phyloP scores from a whole-genome alignment of 179 eudicot genomes.

The Camellia oleifera region DNA sequence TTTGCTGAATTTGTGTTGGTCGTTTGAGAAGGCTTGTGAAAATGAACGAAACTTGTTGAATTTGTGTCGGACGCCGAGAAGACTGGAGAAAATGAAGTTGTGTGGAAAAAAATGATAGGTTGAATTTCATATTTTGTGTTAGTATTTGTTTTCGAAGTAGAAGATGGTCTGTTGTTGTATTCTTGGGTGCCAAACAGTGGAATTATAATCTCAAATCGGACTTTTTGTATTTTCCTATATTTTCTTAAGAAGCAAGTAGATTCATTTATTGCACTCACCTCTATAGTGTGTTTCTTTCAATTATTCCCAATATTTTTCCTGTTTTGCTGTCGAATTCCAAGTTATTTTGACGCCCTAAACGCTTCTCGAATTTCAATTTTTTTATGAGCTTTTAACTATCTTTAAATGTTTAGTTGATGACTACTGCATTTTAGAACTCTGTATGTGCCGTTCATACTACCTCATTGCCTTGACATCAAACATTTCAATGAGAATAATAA shows the following conservation, averaged over 20 bases:
- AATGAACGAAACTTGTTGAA: no score
- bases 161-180: neutral
- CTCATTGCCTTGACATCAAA: neutral
- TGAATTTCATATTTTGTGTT: neutral
- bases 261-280: neutral
- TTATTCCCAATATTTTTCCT: neutral
- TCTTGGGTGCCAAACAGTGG: no score
- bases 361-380: neutral
- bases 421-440: neutral
- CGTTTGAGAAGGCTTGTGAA: neutral
- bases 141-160: neutral
- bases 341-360: neutral
- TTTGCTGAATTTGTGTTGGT: neutral
- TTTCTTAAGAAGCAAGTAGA: neutral
- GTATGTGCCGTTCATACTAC: neutral
- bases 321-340: neutral
- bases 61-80: neutral
- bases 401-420: neutral
- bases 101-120: neutral
- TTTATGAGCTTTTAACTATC: neutral
- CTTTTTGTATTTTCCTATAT: neutral
- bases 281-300: neutral
- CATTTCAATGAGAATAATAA: neutral
- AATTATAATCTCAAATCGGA: neutral
- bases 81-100: no score